These are phyloP conservation scores for Spergularia bocconei DNA, from an alignment of 148 eudicot genomes.

Conservation along the genomic window DNA sequence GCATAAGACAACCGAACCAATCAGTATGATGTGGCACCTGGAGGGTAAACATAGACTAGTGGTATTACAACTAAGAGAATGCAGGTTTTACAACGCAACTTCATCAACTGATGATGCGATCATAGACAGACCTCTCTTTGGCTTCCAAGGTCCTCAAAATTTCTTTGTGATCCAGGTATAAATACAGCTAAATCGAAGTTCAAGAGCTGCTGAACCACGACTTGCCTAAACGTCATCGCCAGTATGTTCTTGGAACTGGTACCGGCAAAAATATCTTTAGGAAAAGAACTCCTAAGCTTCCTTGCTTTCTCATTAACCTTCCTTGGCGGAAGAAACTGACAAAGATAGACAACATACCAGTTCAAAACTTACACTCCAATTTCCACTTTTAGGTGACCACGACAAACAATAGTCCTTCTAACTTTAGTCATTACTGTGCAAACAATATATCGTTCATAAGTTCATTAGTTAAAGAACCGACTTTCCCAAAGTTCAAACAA, in stretches of 20 bases:
- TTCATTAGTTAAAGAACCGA: not conserved
- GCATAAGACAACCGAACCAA: constrained; percentile 65
- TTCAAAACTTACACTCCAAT: not conserved
- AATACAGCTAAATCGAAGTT: constrained; percentile 61
- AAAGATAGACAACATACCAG: constrained; percentile 1
- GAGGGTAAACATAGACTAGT: constrained; percentile 46
- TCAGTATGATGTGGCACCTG: constrained; percentile 69
- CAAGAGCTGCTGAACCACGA: constrained; percentile 68
- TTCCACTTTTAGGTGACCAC: not conserved
- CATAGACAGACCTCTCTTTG: constrained; percentile 66
- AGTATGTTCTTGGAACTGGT: constrained; percentile 58
- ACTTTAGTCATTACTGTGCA: not conserved
- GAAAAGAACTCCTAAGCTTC: constrained; percentile 48
- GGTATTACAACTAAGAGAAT: constrained; percentile 34
- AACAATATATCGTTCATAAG: not conserved
- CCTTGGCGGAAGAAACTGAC: constrained; percentile 81
- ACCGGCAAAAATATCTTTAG: constrained; percentile 46
- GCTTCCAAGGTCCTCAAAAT: constrained; percentile 69
- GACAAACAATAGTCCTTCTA: not conserved
- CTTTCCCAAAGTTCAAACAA: not conserved
- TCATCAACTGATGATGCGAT: not conserved
- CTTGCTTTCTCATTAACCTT: constrained; percentile 79
- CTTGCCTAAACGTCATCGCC: constrained; percentile 97
- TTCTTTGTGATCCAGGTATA: constrained; percentile 71
- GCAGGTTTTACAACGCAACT: constrained; percentile 7